phyloP scores from a whole-genome alignment of 177 flowering plant species.

The Vitis hybrid region DNA sequence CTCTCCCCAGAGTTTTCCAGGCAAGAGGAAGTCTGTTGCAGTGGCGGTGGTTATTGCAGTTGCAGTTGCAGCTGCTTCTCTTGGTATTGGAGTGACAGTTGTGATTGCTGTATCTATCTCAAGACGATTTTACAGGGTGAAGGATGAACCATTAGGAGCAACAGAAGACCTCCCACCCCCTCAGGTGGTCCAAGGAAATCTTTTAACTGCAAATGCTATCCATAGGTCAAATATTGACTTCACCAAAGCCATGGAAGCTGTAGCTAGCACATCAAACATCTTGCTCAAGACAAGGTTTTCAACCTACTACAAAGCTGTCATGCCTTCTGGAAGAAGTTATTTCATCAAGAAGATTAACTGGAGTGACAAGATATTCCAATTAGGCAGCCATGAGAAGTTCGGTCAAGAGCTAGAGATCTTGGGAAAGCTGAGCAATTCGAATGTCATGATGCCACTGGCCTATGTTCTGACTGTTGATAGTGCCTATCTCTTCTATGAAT shows the following conservation, averaged over 20 bases:
- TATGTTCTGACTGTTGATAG: conserved; percentile 56
- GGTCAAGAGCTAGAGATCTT: conserved; percentile 52
- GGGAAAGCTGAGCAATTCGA: conserved; percentile 63
- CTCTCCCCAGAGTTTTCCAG: conserved; percentile 4
- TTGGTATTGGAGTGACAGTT: conserved; percentile 22
- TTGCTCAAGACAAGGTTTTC: conserved; percentile 56
- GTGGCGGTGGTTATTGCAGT: conserved; percentile 31
- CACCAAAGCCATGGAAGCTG: conserved; percentile 56
- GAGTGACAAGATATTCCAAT: conserved; percentile 66
- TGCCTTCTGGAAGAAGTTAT: conserved; percentile 68
- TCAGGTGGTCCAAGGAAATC: conserved; percentile 38
- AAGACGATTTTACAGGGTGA: conserved; percentile 36
- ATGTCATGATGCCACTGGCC: conserved; percentile 71
- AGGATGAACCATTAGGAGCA: conserved; percentile 24
- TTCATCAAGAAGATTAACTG: conserved; percentile 73
- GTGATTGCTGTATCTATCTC: conserved; percentile 28
- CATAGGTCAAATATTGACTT: conserved; percentile 59
- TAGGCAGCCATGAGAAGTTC: conserved; percentile 55
- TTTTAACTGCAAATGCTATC: conserved; percentile 48
- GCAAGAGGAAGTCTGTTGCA: conserved; percentile 27
- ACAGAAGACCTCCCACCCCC: conserved; percentile 30
- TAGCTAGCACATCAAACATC: conserved; percentile 38
- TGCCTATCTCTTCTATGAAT: conserved; percentile 70
- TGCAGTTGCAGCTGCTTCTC: conserved; percentile 25
- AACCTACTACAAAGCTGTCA: conserved; percentile 60